Base-by-base conservation (phyloP, 805 yeast genomes). In the Candida qinlingensis region DNA sequence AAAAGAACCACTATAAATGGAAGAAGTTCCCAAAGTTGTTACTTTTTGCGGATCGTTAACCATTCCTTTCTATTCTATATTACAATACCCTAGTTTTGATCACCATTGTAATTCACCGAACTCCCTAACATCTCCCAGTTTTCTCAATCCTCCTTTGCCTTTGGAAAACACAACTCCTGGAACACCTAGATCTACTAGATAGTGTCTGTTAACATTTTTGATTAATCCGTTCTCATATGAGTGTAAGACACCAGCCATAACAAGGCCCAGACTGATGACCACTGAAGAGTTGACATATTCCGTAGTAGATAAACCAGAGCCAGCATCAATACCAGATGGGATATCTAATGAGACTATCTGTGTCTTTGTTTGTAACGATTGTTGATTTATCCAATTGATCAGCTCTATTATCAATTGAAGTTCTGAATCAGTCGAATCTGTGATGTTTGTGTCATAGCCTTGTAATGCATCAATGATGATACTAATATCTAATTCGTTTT, bases 241-340 rank as follows among this genome's bases (percentile, higher is more conserved):
- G 54, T 79, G 79, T 12, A 77, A 59, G 28, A 85, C 57, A 0
- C 90, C 85, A 25, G 78, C 74, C 41, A 86, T 64, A 3, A 96
- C 95, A 53, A 89, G 68, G 2, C 94, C 96, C 57, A 83, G 67
- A 35, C 91, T 82, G 4, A 83, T 75, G 36, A 87, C 74, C 68
- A 82, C 81, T 50, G 74, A 75, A 48, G 85, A 69, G 10, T 70
- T 65, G 8, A 83, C 59, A 6, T 67, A 62, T 10, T 62, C 69
- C 27, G 61, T 48, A n/a, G 52, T 60, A 25, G 60, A 57, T 19
- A 61, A 46, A 7, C 96, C 97, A 0, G 95, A 79, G 5, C 94
- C 87, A 7, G 90, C 83, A 59, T 87, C 96, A 38, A 85, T 70
- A 5, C 96, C 96, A 1, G 90, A 77, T 5, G 96, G 91, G 29